These are phyloP conservation scores for Geum urbanum DNA, from an alignment of 306 rosid species.

Conservation along the genomic window DNA sequence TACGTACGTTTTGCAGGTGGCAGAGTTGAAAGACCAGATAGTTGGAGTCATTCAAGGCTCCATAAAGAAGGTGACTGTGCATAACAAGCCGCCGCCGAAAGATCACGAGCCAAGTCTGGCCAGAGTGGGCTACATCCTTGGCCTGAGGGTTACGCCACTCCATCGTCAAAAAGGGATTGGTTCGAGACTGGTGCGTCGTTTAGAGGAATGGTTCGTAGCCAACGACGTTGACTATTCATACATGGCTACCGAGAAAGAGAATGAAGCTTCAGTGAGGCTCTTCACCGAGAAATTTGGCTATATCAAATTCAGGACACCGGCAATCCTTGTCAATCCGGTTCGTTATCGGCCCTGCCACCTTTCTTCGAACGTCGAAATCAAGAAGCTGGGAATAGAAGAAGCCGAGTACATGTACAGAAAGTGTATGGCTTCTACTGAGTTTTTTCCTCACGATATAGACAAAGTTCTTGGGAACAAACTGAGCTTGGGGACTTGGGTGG, in stretches of 20 bases:
- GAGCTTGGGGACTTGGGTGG: slow-evolving; percentile 88
- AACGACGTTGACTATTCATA: slow-evolving; percentile 75
- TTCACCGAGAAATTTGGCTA: slow-evolving; percentile 54
- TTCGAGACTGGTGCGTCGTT: slow-evolving; percentile 43
- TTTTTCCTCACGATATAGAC: slow-evolving; percentile 76
- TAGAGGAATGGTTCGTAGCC: slow-evolving; percentile 73
- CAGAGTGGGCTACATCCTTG: slow-evolving; percentile 74
- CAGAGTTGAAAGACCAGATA: slow-evolving; percentile 58
- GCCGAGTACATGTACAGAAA: slow-evolving; percentile 66
- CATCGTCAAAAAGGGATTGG: slow-evolving; percentile 73
- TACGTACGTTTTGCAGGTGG: slow-evolving; percentile 45
- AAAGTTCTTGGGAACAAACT: slow-evolving; percentile 55
- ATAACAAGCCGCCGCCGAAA: slow-evolving; percentile 40
- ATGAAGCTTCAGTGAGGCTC: slow-evolving; percentile 64
- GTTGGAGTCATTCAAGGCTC: slow-evolving; percentile 91
- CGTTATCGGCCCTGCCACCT: slow-evolving; percentile 31
- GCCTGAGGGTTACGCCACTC: slow-evolving; percentile 60
- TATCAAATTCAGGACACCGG: slow-evolving; percentile 62
- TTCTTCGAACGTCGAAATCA: slow-evolving; percentile 47
- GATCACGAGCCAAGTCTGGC: slow-evolving; percentile 31
- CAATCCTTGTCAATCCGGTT: slow-evolving; percentile 75
- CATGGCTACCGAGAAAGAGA: slow-evolving; percentile 81
- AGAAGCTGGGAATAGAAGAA: slow-evolving; percentile 58
- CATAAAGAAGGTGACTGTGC: slow-evolving; percentile 59
- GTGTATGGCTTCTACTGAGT: slow-evolving; percentile 61